Evolutionary conservation across 805 yeast genomes (phyloP), one percentile per base, ranked within the genome.

Genomic region (Zygosaccharomyces lentus): DNA sequence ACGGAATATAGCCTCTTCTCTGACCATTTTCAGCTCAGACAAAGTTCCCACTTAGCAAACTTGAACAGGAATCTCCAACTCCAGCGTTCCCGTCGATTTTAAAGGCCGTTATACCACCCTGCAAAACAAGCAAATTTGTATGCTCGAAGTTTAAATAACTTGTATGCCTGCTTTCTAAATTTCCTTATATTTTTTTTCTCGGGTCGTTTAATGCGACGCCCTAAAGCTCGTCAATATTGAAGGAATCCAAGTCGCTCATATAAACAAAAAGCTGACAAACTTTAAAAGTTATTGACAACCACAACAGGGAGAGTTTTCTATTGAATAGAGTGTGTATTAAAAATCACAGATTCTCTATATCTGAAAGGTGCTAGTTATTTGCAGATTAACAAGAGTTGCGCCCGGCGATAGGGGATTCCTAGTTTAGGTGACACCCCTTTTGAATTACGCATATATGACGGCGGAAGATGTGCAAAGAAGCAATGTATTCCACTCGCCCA

Each of bases 1-100:
- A 65, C 74, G 70, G 64, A 61, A 70, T 17, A 70, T 67, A 5
- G 73, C 70, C 56, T 70, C 74, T 37, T 69, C 71, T 21, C 48
- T 42, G 12, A 56, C 44, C 70, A 65, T 66, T 34, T 30, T 35
- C 27, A 12, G 9, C 17, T 30, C 46, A 13, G 13, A 21, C 2
- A 23, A 27, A 13, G 26, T 16, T 23, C 6, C 13, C 25, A 25
- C 7, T 24, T 30, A 19, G 45, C 29, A 24, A 32, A 27, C 34
- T 23, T 13, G 23, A 25, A 27, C 23, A 7, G 26, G 19, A 41
- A 30, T 15, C 25, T 16, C n/a, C 24, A 25, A 13, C 24, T 19
- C 19, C 36, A 10, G 21, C 23, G 34, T 13, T 37, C 25, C 27
- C 6, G n/a, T 34, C n/a, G 27, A 37, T 4, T 9, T 10, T 13